A percentile compares a stretch with the other conserved stretches of the same genome.
Evolutionary conservation across 371 early-diverging fungal genomes (phyloP).

Genomic region (Rhizopus delemar): DNA sequence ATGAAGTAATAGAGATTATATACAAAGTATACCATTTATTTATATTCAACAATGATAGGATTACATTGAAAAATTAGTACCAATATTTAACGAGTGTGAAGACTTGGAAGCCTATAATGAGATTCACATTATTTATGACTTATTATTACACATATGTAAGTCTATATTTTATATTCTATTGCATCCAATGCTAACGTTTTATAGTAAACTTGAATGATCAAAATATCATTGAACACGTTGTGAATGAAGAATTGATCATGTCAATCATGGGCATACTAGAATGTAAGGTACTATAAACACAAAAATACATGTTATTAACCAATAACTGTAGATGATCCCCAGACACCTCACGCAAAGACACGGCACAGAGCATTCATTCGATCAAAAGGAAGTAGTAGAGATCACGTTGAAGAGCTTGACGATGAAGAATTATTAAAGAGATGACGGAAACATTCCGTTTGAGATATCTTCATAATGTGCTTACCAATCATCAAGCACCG

Average conservation of each 20-base stretch:
- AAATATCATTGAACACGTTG: constrained; percentile 67
- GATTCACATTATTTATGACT: constrained; percentile 68
- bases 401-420: constrained; percentile 40
- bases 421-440: constrained; percentile 65
- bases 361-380: constrained; percentile 70
- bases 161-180: neutral
- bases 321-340: constrained; percentile 65
- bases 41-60: constrained; percentile 44
- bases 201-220: constrained; percentile 46
- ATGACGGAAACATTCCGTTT: constrained; percentile 83
- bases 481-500: constrained; percentile 56
- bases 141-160: constrained; percentile 76
- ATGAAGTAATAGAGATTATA: constrained; percentile 40
- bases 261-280: constrained; percentile 81
- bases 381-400: constrained; percentile 50
- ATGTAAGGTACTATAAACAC: constrained; percentile 51
- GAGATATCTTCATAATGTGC: constrained; percentile 82
- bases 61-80: constrained; percentile 72
- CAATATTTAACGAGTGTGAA: constrained; percentile 77
- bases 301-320: neutral
- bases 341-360: constrained; percentile 65
- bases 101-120: constrained; percentile 79
- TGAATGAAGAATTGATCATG: constrained; percentile 71
- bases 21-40: neutral
- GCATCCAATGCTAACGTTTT: neutral